Percentiles rank a stretch among this genome's conserved stretches.
phyloP scores from a whole-genome alignment of 495 filamentous ascomycete genomes.

The Daldinia caldariorum region DNA sequence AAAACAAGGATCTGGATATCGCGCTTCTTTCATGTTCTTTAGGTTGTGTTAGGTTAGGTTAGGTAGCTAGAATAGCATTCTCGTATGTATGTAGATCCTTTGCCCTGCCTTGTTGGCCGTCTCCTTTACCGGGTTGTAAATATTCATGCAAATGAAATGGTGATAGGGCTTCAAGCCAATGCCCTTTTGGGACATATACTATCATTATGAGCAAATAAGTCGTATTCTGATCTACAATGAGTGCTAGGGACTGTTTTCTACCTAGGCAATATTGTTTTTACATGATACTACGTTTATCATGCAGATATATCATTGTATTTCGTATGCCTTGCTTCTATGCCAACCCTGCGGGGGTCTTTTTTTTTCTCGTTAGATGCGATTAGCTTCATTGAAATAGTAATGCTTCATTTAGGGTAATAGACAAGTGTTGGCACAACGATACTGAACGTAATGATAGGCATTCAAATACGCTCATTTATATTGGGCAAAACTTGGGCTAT shows the following conservation, averaged over 20 bases:
- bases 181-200: slow-evolving; percentile 11
- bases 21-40: slow-evolving; percentile 14
- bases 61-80: slow-evolving; percentile 5
- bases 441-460: slow-evolving; percentile 1
- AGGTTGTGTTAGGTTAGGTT: slow-evolving; percentile 5
- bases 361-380: neutral
- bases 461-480: neutral
- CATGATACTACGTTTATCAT: neutral
- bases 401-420: slow-evolving; percentile 3
- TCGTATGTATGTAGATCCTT: slow-evolving; percentile 28
- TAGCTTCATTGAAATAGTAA: neutral
- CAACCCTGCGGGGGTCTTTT: neutral
- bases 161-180: slow-evolving; percentile 5
- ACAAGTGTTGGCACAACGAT: neutral
- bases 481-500: neutral
- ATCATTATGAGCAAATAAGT: slow-evolving; percentile 25
- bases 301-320: neutral
- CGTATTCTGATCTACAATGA: slow-evolving; percentile 29
- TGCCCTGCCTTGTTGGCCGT: slow-evolving; percentile 3
- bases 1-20: slow-evolving; percentile 34
- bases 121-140: slow-evolving; percentile 7
- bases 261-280: neutral
- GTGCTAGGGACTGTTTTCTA: slow-evolving; percentile 10
- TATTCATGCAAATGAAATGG: slow-evolving; percentile 27
- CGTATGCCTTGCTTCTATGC: neutral